A percentile compares a stretch with the other conserved stretches of the same genome.
phyloP scores from a whole-genome alignment of 2,329 filamentous ascomycete species.

The Amylocarpus encephaloides region DNA sequence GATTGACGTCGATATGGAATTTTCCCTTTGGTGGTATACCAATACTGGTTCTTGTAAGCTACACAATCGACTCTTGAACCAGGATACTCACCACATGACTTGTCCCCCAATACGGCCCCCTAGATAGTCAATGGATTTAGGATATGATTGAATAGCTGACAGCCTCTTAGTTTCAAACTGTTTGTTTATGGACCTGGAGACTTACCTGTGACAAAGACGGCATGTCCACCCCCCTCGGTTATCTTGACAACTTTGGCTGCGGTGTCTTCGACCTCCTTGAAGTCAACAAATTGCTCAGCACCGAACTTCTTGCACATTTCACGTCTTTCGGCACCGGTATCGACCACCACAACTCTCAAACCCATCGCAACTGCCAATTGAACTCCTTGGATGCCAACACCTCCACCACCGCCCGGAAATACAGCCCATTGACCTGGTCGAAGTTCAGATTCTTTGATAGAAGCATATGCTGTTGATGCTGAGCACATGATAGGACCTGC shows the following conservation, averaged over 20 bases:
- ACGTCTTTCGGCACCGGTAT: constrained; percentile 20
- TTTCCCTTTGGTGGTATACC: background rate
- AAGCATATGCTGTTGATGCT: constrained; percentile 51
- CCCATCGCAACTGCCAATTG: constrained; percentile 26
- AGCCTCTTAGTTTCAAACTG: background rate
- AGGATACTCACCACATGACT: constrained; percentile 15
- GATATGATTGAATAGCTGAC: constrained; percentile 15
- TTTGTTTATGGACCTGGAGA: background rate
- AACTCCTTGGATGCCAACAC: constrained; percentile 25
- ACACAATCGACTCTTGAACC: background rate
- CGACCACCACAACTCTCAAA: constrained; percentile 22
- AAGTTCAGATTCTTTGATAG: constrained; percentile 43
- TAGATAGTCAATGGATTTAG: constrained; percentile 11
- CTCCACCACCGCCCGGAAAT: constrained; percentile 26
- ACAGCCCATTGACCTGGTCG: constrained; percentile 22
- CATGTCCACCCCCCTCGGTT: background rate
- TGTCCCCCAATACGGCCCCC: constrained; percentile 13
- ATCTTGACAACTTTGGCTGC: background rate
- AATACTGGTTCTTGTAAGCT: background rate
- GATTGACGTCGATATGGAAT: constrained; percentile 13
- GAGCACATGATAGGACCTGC: constrained; percentile 56
- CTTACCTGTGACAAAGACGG: background rate
- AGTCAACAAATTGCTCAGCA: constrained; percentile 24
- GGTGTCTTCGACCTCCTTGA: background rate
- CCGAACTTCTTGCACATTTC: constrained; percentile 21